Base-by-base conservation (phyloP, 208 protist species). In the Blechomonas ayalai region DNA sequence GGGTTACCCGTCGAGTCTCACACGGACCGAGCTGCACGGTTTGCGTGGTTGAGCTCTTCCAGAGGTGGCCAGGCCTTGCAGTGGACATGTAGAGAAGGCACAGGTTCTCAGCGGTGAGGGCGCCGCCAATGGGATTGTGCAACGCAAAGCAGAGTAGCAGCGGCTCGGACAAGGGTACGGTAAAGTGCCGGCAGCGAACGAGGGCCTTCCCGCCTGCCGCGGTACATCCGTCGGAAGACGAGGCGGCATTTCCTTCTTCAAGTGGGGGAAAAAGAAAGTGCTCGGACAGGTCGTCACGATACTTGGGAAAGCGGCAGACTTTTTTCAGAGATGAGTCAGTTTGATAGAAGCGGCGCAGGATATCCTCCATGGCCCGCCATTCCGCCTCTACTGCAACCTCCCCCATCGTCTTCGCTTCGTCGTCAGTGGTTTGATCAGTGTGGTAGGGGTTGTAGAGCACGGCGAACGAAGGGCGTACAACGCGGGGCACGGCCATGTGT, bases 301-400 rank as follows among this genome's bases (percentile, higher is more conserved):
- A 44, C 9, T 8, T 12, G 5, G 56, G 57, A 39, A 67, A 67
- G 31, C 25, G 48, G 28, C 55, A 52, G 10, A 25, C 12, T 24
- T 39, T 38, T 10, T n/a, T 25, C 38, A 43, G 12, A 10, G 15
- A 10, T 13, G n/a, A 10, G 10, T 10, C 9, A 8, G 19, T 48
- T 23, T 8, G 12, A 40, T 72, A 72, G 33, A 61, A 45, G 16
- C 28, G 5, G 0, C 58, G 49, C 8, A 81, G 48, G 34, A 46
- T 51, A 15, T 81, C 60, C 60, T 92, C 79, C 55, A 86, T 72
- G n/a, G 42, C 46, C 33, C 53, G 58, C 83, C 83, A 92, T 57
- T 89, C 79, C 23, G 49, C 23, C 35, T 75, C 69, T 13, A 55
- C 54, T 9, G 53, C 31, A 16, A 72, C 63, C 42, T 73, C 59